Base-by-base conservation (phyloP, 208 protist genomes). In the Crithidia fasciculata region DNA sequence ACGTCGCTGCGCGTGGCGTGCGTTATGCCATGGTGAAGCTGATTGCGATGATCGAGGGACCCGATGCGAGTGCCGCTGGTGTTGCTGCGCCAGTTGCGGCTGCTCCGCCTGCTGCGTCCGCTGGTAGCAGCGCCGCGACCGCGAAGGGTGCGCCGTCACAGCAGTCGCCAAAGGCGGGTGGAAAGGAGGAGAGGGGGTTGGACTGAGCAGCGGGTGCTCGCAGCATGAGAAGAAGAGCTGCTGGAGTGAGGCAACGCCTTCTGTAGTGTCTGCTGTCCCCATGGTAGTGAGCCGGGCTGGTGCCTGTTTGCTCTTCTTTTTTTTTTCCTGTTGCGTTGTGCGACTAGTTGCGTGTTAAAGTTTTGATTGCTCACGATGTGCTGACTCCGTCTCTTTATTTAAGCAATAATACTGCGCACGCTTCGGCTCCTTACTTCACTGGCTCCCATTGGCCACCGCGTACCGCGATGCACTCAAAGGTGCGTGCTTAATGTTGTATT, bases 11-110 rank as follows among this genome's bases (percentile, higher is more conserved):
- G 6, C 67, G 69, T 4, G 50, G 8, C 8, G 69, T 80, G 49
- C 83, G 76, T 10, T 72, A 79, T 52, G 73, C 72, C 0, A 82
- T 92, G 47, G 10, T 5, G 39, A 45, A 45, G 4, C 56, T 76
- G 4, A 56, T 79, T 16, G 6, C 18, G 0, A 16, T 62, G 15
- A 53, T 84, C 5, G 74, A 80, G 13, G 74, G 74, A 39, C 59
- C 68, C 3, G 15, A 53, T 9, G 60, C 47, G 15, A 55, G 59
- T 36, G 53, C 50, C 8, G 66, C 5, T n/a, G 40, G 18, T 7
- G 49, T 40, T 13, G 43, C 55, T 0, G 40, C 67, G 19, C 54
- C 36, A 2, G 39, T 12, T 10, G 49, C 69, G 19, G 47, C n/a
- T 4, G 36, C 70, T n/a, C 16, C 13, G 7, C 19, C 45, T 63